Base-by-base conservation (phyloP, 2,329 filamentous ascomycete genomes). In the Fusarium fracticaudum region DNA sequence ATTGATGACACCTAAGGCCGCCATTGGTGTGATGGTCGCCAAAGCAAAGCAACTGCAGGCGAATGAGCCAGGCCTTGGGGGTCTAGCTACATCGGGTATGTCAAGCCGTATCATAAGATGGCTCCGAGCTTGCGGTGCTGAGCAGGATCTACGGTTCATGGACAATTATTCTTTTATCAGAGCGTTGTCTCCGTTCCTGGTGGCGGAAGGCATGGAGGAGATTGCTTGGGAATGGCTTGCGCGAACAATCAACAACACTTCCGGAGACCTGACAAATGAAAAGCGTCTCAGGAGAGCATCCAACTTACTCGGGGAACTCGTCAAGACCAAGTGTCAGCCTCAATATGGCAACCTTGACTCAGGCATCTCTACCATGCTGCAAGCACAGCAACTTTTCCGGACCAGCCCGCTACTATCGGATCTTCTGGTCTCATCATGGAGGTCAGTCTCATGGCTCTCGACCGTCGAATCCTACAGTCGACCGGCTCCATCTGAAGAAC, bases 1-100 rank as follows among this genome's bases (percentile, higher is more conserved):
- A 43, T 83, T 91, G 74, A 90, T 91, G 89, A 90, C 84, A 8
- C 77, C 85, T 3, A 82, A 83, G 44, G 85, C 87, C 3, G 89
- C 89, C 0, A 85, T 85, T 3, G 89, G 89, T 18, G 90, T 88
- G 67, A 82, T 91, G 60, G 80, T 84, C 37, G 84, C 86, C 22
- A 86, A 89, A 74, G 80, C 81, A 38, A 82, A 84, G 44, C 83
- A 85, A 26, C 81, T 87, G 76, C 83, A 72, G 78, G 81, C 45
- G 74, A 76, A 69, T 15, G 74, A 77, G 29, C 48, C 74, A 17
- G 60, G 74, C 4, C 60, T 64, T 50, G 37, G 74, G 13, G 80
- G 80, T 11, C 81, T 87, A 73, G 79, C 80, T 20, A 77, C 80
- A 3, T 85, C 86, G 0, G 84, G 85, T 4, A 86, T 86, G 2